Evolutionary conservation across 2,329 filamentous ascomycete genomes (phyloP), one percentile per base, ranked within the genome.

Genomic region (Pseudocercospora macadamiae): DNA sequence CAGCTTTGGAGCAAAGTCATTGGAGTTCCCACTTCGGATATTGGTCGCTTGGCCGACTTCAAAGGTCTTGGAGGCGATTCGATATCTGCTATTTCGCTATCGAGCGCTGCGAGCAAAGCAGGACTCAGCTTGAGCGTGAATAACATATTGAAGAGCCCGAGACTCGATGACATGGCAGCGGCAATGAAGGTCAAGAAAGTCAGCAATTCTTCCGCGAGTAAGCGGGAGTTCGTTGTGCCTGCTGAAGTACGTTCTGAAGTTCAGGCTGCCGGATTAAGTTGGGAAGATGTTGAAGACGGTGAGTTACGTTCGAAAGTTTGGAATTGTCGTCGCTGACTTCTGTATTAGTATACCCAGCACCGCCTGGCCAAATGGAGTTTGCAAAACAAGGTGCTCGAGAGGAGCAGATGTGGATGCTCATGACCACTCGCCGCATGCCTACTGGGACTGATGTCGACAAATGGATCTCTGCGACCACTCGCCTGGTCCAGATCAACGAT

Each of bases 41-140:
- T 62, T 2, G 34, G 55, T 2, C 62, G 66, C 8, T 69, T 74
- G 47, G 72, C 73, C 53, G 75, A 71, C 55, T 80, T 80, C 66
- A 77, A 79, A 52, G 69, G 71, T 16, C 68, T 79, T 4, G 78
- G 78, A 3, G 78, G 78, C 9, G 76, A 80, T 53, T 79, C 77
- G 0, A 74, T 80, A 14, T 66, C 70, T 2, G 78, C 78, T 0
- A 80, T 80, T 75, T 71, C 72, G 36, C 68, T 80, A 2, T 76
- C 76, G 0, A 74, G 75, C 4, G 19, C 23, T 9, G 12, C 12
- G 6, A 32, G 28, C 28, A 32, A 12, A 12, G 28, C 28, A 32
- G 28, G 28, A 32, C 12, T 32, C 28, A 32, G 6, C 6, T 12
- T 32, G 6, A 32, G 28, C 28, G 28, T 32, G 6, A 32, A 12